Evolutionary conservation across 352 stramenopile genomes (phyloP), one percentile per base, ranked within the genome.

Genomic region (Phytophthora uliginosa): DNA sequence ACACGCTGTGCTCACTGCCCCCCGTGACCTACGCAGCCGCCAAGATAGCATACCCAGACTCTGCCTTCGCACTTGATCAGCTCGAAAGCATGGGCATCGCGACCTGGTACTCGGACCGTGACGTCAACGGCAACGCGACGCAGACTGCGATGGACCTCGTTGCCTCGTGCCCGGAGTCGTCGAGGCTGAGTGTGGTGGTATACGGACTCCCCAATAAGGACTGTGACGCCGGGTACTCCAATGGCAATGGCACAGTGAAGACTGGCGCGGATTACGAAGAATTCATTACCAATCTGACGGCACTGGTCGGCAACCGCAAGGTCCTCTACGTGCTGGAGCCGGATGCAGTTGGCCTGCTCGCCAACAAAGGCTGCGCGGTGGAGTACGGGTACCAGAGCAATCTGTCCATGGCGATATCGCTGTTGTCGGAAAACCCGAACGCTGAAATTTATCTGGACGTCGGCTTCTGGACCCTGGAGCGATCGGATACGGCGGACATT

Each of bases 171-270:
- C 51, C 68, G 0, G 65, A 77, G 15, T 76, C 74, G 3, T 85
- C 80, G 40, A 75, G 83, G 33, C 56, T 92, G 28, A 90, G 58
- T 33, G 66, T 92, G 36, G 83, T 93, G 7, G 78, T 95, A 26
- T 95, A 93, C 69, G 88, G 88, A 31, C 73, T 95, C 31, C 85
- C 88, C 3, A 90, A 91, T 64, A 95, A 95, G 57, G 88, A 95
- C 78, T 95, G 88, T 59, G 76, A 83, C 7, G 83, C 81, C 0
- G 78, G 76, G 13, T 88, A 86, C 60, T 93, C 84, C 22, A 67
- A 67, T 28, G 71, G 65, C 2, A 60, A 76, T 7, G 69, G 74
- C 31, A 76, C 69, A 0, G 77, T 81, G 60, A 85, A 74, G 42
- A 90, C 83, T 28, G 63, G 67, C 0, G 74, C 4, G 0, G 69